A percentile compares a stretch with the other conserved stretches of the same genome.
These are phyloP conservation scores for Calonectria henricotiae DNA, from an alignment of 2,329 filamentous ascomycete species.

Conservation along the genomic window DNA sequence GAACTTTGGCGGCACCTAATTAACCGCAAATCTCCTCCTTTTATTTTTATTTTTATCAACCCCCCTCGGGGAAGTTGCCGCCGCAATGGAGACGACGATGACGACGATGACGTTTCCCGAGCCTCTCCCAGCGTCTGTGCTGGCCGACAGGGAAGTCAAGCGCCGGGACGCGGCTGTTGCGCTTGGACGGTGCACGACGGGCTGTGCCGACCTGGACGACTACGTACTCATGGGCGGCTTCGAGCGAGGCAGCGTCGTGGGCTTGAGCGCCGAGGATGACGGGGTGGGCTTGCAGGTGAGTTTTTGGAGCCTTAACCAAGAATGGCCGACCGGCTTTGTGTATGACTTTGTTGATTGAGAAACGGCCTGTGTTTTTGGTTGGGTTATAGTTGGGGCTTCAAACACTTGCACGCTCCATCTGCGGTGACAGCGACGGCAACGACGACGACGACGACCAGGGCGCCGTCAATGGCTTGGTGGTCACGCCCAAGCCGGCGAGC, in stretches of 20 bases:
- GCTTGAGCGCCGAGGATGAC: slow-evolving; percentile 69
- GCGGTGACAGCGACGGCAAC: slow-evolving; percentile 39
- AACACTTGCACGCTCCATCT: slow-evolving; percentile 62
- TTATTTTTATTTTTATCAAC: no score
- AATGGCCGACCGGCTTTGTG: no score
- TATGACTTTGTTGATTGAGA: neutral
- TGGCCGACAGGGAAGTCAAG: slow-evolving; percentile 60
- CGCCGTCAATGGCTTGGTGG: slow-evolving; percentile 59
- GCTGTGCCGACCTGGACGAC: slow-evolving; percentile 67
- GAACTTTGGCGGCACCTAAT: neutral
- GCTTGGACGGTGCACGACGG: slow-evolving; percentile 59
- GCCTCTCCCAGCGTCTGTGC: slow-evolving; percentile 63
- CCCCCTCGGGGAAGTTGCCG: slow-evolving; percentile 15
- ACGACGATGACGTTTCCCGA: slow-evolving; percentile 63
- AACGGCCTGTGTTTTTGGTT: neutral
- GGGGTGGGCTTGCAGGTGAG: slow-evolving; percentile 66
- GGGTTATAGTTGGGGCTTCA: slow-evolving; percentile 65
- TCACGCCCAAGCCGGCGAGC: slow-evolving; percentile 66
- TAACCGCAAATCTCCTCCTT: neutral
- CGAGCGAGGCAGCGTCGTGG: slow-evolving; percentile 68
- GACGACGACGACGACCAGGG: slow-evolving; percentile 30
- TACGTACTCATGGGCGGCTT: slow-evolving; percentile 67
- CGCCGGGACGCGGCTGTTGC: slow-evolving; percentile 55
- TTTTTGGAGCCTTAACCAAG: slow-evolving; percentile 25
- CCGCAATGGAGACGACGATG: slow-evolving; percentile 56